Base-by-base conservation (phyloP, 805 yeast genomes). In the Candida oleophila region DNA sequence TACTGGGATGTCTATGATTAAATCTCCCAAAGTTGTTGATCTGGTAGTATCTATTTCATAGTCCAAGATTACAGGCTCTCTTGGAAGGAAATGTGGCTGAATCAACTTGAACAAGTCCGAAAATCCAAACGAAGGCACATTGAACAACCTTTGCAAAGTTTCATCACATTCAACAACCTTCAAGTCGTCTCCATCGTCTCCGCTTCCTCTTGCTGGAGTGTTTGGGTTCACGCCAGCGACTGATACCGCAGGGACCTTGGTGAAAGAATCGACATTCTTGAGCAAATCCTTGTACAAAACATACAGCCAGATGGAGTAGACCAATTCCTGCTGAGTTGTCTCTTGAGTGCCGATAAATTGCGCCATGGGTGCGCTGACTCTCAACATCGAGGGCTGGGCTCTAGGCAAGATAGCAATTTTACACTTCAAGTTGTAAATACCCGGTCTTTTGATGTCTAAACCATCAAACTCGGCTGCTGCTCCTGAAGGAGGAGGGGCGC, bases 281-380 rank as follows among this genome's bases (percentile, higher is more conserved):
- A 71, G 64, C 60, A 89, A 67, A 52, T 82, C 78, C 61, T 86
- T 86, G 62, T 79, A 78, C 54, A 86, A 79, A 16, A 82, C 77
- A 60, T 89, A 89, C 63, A 86, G 89, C 89, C 95, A 89, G 33
- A 89, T 64, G 9, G 82, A 77, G 55, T 81, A 90, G 39, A 87
- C 85, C 40, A 89, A 82, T 46, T 89, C 96, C 49, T 92, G 95
- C 61, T 90, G 90, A 3, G 95, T 85, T 28, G 87, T 84, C 61
- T 89, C 96, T 22, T 74, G 69, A 32, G 81, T 76, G 19, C 97
- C 97, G 28, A 89, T 70, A 40, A 94, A 73, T 44, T 79, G 76
- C 3, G 91, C 73, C 64, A 94, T 68, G 22, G 60, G 83, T 9
- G 83, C 81, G 16, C 87, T 78, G 38, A 89, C 76, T 56, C 77